Evolutionary conservation across 306 rosid species (phyloP).

Genomic region (Corylus americana): DNA sequence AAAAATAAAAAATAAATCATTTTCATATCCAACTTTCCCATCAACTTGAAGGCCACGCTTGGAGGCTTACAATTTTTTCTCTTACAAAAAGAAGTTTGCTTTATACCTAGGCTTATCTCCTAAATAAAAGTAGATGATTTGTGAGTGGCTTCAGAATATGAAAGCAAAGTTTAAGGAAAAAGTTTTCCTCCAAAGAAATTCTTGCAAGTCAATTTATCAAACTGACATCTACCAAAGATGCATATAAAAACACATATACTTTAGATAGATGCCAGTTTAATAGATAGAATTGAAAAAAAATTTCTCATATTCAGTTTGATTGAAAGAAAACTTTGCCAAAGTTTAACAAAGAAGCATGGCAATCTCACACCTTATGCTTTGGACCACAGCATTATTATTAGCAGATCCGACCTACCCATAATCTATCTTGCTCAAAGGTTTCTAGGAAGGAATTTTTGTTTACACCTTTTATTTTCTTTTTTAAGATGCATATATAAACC

Average conservation of each 20-base stretch:
- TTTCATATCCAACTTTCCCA: neutral
- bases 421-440: neutral
- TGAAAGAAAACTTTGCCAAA: too few relatives aligned
- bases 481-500: neutral
- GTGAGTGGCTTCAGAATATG: slow-evolving; percentile 7
- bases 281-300: too few relatives aligned
- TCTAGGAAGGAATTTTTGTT: neutral
- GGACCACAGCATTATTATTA: slow-evolving; percentile 1
- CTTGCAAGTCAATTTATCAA: too few relatives aligned
- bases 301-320: too few relatives aligned
- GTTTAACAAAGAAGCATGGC: neutral
- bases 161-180: neutral
- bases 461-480: neutral
- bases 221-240: too few relatives aligned
- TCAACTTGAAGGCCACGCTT: neutral
- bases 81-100: too few relatives aligned
- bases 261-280: too few relatives aligned
- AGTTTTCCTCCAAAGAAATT: too few relatives aligned
- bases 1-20: too few relatives aligned
- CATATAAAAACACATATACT: too few relatives aligned
- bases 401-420: neutral
- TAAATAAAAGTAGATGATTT: neutral
- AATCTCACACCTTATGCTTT: too few relatives aligned
- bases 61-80: neutral
- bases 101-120: too few relatives aligned